These are phyloP conservation scores for Saccharomyces hybrid DNA, from an alignment of 1,139 yeast species.

Conservation along the genomic window DNA sequence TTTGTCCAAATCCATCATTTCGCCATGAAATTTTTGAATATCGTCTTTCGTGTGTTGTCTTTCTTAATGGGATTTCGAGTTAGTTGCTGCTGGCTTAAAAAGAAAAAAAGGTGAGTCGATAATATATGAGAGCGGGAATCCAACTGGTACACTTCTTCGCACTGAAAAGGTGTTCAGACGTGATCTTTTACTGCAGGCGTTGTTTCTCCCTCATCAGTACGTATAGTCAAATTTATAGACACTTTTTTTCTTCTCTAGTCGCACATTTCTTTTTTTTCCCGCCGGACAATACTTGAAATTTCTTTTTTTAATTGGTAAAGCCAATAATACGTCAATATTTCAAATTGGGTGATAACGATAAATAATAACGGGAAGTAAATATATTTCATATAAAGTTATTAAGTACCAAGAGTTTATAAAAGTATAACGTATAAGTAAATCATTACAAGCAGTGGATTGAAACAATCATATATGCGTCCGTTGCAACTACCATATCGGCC, in stretches of 20 bases:
- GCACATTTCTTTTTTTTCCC: neutral
- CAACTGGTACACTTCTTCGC: neutral
- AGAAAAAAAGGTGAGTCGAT: neutral
- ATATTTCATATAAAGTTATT: neutral
- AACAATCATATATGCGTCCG: neutral
- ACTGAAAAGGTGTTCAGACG: neutral
- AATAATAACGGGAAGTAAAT: neutral
- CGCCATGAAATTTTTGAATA: neutral
- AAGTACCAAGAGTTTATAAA: neutral
- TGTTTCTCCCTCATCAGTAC: neutral
- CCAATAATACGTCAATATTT: neutral
- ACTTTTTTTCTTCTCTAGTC: neutral
- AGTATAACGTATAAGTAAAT: neutral
- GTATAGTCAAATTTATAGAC: neutral
- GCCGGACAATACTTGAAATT: neutral
- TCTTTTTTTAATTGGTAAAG: neutral
- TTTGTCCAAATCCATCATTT: conserved; percentile 25
- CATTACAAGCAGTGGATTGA: neutral
- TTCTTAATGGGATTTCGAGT: neutral
- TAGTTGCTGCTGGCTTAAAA: neutral
- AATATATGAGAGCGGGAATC: neutral
- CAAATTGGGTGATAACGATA: neutral
- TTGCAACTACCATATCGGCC: neutral
- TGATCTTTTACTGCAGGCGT: neutral
- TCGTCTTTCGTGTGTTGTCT: neutral